phyloP scores from a whole-genome alignment of 2,329 filamentous ascomycete species.

The Aspergillus melleus region DNA sequence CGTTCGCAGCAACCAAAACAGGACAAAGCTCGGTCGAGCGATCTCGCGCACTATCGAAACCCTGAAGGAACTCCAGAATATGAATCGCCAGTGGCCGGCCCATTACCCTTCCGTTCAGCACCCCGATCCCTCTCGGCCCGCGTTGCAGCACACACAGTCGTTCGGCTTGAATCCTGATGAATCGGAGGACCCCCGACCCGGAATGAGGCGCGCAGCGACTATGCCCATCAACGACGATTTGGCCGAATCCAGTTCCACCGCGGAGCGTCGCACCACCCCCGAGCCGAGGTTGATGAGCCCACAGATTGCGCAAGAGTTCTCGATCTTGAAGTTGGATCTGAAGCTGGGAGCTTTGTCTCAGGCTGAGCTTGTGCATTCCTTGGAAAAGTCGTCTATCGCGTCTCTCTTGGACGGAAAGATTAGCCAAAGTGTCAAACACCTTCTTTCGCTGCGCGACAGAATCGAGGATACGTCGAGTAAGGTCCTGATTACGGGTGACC shows the following conservation, averaged over 20 bases:
- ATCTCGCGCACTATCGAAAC: conserved; percentile 86
- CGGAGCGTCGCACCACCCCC: conserved; percentile 59
- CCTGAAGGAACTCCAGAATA: conserved; percentile 78
- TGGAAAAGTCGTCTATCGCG: conserved; percentile 89
- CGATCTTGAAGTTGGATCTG: conserved; percentile 88
- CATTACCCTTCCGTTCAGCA: conserved; percentile 73
- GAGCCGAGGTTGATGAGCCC: conserved; percentile 87
- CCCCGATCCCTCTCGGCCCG: conserved; percentile 34
- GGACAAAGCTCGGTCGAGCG: conserved; percentile 79
- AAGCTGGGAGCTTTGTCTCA: conserved; percentile 86
- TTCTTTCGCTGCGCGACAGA: conserved; percentile 80
- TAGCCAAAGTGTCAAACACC: conserved; percentile 86
- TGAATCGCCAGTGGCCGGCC: conserved; percentile 89
- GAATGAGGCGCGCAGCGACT: conserved; percentile 71
- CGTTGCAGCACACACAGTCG: conserved; percentile 38
- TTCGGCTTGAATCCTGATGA: conserved; percentile 28
- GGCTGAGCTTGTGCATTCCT: conserved; percentile 85
- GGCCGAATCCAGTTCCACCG: conserved; percentile 71
- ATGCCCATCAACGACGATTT: conserved; percentile 60
- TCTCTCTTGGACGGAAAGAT: conserved; percentile 92
- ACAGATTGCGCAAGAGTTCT: conserved; percentile 94
- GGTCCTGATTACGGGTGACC: conserved; percentile 89
- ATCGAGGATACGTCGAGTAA: conserved; percentile 98
- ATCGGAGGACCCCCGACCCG: conserved; percentile 42
- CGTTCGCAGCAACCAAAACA: conserved; percentile 71